Evolutionary conservation across 306 rosid genomes (phyloP).

Genomic region (Casuarina glauca): DNA sequence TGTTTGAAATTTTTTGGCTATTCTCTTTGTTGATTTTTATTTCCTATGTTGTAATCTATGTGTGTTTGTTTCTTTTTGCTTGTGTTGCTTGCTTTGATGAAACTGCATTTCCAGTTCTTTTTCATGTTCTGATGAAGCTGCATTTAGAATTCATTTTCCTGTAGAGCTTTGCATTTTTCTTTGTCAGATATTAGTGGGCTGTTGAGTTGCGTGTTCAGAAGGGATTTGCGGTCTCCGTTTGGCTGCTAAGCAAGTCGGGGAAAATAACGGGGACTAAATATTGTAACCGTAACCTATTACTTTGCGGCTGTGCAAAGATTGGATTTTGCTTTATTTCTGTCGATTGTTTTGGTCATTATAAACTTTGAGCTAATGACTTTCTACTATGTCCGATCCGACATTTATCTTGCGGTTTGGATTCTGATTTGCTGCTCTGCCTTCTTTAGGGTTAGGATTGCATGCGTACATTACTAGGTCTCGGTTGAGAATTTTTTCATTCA

Average conservation of each 20-base stretch:
- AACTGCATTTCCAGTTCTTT: neutral
- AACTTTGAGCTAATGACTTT: neutral
- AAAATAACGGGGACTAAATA: neutral
- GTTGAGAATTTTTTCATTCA: neutral
- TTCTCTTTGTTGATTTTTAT: neutral
- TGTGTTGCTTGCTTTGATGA: neutral
- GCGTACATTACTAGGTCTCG: neutral
- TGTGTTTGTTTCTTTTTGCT: neutral
- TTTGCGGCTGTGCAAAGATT: neutral
- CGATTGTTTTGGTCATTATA: neutral
- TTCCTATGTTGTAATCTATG: neutral
- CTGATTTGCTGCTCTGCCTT: neutral
- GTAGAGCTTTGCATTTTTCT: neutral
- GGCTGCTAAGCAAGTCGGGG: neutral
- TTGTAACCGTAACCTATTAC: neutral
- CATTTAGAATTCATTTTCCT: neutral
- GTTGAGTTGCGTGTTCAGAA: neutral
- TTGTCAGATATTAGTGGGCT: neutral
- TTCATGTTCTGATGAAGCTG: neutral
- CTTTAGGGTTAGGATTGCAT: neutral
- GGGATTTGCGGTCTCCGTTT: neutral
- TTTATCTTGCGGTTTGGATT: neutral
- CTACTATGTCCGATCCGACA: neutral
- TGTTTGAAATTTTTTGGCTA: neutral
- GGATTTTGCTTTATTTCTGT: neutral